Base-by-base conservation (phyloP, 495 filamentous ascomycete species). In the Daldinia loculata region DNA sequence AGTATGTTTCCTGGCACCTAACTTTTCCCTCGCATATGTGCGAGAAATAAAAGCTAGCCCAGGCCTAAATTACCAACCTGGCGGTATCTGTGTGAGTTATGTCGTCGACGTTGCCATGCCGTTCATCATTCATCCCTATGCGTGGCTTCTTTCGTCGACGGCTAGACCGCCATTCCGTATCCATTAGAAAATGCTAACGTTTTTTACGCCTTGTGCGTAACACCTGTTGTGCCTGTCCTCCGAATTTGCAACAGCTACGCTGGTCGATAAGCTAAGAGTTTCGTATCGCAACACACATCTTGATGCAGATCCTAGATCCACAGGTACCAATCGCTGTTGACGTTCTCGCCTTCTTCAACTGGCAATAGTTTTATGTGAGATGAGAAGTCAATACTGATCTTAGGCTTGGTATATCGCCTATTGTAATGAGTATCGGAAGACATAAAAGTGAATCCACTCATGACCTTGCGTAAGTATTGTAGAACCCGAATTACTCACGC, bases 171-270 rank as follows among this genome's bases (percentile, higher is more conserved):
- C 57, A 66, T 36, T 27, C 56, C 61, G 27, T 68, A 39, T 58
- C 65, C 70, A 72, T 69, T 72, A 64, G 32, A 65, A 32, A 43
- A 48, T 65, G 64, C 26, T 50, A 64, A 64, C 36, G 36, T 45
- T 56, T 58, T 38, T 36, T 22, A 26, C 55, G 55, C 41, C 17
- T 27, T 43, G 9, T 38, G 45, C 56, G 56, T 34, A 56, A 41
- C 19, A 22, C 29, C 29, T 50, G 12, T n/a, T 43, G 48, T 24
- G 27, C 38, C 56, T 29, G 60, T 66, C 63, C 61, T 58, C 38
- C 57, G 38, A 60, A 57, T 48, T 39, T 30, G 27, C 36, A 60
- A 50, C 38, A 61, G 56, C 27, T 56, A 58, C 26, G 39, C 56
- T 24, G 50, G 52, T 26, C 43, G 8, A 67, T 50, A 38, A 62